These are phyloP conservation scores for Aphanocladium album DNA, from an alignment of 2,329 filamentous ascomycete genomes.

Conservation along the genomic window DNA sequence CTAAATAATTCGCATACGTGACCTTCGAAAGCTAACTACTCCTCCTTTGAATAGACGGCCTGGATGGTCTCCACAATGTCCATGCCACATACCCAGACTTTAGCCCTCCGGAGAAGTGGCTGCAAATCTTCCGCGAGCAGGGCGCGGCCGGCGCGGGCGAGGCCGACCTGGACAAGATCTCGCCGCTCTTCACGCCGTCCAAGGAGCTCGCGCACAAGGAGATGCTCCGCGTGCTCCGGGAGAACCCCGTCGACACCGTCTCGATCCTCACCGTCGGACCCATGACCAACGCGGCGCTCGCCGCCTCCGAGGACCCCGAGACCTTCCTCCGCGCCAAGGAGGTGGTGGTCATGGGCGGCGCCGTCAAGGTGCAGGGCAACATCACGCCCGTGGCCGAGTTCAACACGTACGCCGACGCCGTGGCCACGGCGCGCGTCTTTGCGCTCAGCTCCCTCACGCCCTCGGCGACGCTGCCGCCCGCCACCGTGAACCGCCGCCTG, in stretches of 20 bases:
- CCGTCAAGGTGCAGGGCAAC: constrained; percentile 75
- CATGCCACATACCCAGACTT: constrained; percentile 71
- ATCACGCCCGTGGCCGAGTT: constrained; percentile 85
- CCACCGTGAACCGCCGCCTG: constrained; percentile 47
- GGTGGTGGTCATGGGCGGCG: constrained; percentile 92
- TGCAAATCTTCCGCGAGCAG: constrained; percentile 51
- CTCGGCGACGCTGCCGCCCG: constrained; percentile 71
- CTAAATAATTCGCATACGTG: neutral
- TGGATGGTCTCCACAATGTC: constrained; percentile 72
- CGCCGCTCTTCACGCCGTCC: constrained; percentile 69
- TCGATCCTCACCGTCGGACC: constrained; percentile 89
- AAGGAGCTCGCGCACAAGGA: constrained; percentile 71
- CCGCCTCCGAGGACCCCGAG: constrained; percentile 81
- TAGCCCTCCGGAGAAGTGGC: constrained; percentile 69
- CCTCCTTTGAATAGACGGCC: constrained; percentile 51
- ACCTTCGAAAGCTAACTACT: neutral
- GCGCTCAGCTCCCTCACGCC: constrained; percentile 72
- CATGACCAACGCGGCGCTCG: constrained; percentile 87
- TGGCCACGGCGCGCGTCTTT: constrained; percentile 71
- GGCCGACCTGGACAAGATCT: constrained; percentile 39
- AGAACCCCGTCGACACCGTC: constrained; percentile 78
- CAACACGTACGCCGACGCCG: constrained; percentile 86
- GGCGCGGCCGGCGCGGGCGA: constrained; percentile 13
- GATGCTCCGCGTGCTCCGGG: constrained; percentile 78
- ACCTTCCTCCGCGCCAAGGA: constrained; percentile 86